A percentile compares a stretch with the other conserved stretches of the same genome.
Evolutionary conservation across 108 stramenopile genomes (phyloP).

Genomic region (Skeletonema marinoi): DNA sequence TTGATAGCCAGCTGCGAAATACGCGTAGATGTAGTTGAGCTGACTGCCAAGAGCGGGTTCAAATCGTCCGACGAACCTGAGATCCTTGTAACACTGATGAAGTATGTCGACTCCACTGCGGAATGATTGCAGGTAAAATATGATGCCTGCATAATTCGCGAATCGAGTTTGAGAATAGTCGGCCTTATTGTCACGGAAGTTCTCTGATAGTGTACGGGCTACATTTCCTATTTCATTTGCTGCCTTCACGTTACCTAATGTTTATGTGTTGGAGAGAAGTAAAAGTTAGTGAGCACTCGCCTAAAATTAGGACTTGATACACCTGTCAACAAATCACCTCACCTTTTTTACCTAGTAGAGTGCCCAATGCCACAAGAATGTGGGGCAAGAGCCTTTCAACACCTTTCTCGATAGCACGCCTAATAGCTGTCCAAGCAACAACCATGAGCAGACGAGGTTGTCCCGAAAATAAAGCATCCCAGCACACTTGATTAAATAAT

Average conservation of each 20-base stretch:
- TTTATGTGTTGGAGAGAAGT: not conserved
- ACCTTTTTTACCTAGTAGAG: conserved; percentile 16
- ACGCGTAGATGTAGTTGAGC: conserved; percentile 8
- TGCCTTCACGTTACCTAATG: not conserved
- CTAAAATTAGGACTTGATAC: not conserved
- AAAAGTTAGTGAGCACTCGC: not conserved
- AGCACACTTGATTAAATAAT: conserved; percentile 13
- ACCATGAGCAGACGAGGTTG: conserved; percentile 12
- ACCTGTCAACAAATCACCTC: not conserved
- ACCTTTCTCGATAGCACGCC: conserved; percentile 12
- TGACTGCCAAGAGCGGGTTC: conserved; percentile 24
- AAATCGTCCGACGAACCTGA: conserved; percentile 14
- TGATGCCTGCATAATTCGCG: conserved; percentile 3
- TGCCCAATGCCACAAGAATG: conserved; percentile 12
- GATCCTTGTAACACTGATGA: conserved; percentile 12
- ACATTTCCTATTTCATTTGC: conserved; percentile 18
- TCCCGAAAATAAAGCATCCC: conserved; percentile 3
- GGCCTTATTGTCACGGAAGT: conserved; percentile 18
- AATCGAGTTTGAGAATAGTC: conserved; percentile 13
- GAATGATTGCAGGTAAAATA: conserved; percentile 24
- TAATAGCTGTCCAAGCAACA: conserved; percentile 18
- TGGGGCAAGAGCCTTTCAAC: conserved; percentile 18
- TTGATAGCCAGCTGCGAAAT: conserved; percentile 18
- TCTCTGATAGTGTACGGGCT: conserved; percentile 14
- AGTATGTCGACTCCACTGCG: conserved; percentile 20